Conservation (phyloP, 2,329 filamentous ascomycete genomes). For the Coniochaeta sp. region DNA sequence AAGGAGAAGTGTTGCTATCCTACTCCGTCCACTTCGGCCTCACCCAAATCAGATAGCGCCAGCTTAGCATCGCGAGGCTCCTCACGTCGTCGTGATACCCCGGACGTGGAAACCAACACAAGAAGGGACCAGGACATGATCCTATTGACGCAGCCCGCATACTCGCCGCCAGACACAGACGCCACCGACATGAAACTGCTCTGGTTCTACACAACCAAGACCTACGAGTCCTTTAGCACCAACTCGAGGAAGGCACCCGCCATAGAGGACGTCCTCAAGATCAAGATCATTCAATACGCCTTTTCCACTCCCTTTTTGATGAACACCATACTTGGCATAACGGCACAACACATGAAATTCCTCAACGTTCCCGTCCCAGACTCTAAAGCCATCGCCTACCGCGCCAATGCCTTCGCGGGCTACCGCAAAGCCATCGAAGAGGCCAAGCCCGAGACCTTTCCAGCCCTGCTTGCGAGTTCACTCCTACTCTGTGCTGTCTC, state of each 20-base stretch:
- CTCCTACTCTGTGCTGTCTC: slow-evolving; percentile 43
- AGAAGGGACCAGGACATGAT: slow-evolving; percentile 15
- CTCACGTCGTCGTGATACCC: neutral
- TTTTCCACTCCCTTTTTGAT: slow-evolving; percentile 47
- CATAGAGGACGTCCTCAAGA: slow-evolving; percentile 35
- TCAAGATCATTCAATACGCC: slow-evolving; percentile 39
- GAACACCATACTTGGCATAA: slow-evolving; percentile 44
- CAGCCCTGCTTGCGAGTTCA: slow-evolving; percentile 43
- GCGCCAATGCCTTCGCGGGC: slow-evolving; percentile 40
- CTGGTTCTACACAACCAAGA: slow-evolving; percentile 45
- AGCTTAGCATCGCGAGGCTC: slow-evolving; percentile 1
- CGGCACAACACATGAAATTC: slow-evolving; percentile 40
- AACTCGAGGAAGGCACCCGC: slow-evolving; percentile 23
- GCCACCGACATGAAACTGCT: slow-evolving; percentile 43
- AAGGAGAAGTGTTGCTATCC: slow-evolving; percentile 41
- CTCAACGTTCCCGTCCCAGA: slow-evolving; percentile 29
- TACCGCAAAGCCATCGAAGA: slow-evolving; percentile 43
- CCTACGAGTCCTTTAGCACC: slow-evolving; percentile 37
- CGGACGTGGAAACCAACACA: neutral
- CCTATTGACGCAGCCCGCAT: slow-evolving; percentile 26
- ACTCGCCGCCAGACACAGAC: slow-evolving; percentile 23
- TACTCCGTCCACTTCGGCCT: slow-evolving; percentile 7
- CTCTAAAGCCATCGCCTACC: slow-evolving; percentile 33
- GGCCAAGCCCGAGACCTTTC: slow-evolving; percentile 35
- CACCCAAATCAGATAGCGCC: neutral